Evolutionary conservation across 78 protist species (phyloP).

Genomic region (Dictyostelium intermedium): DNA sequence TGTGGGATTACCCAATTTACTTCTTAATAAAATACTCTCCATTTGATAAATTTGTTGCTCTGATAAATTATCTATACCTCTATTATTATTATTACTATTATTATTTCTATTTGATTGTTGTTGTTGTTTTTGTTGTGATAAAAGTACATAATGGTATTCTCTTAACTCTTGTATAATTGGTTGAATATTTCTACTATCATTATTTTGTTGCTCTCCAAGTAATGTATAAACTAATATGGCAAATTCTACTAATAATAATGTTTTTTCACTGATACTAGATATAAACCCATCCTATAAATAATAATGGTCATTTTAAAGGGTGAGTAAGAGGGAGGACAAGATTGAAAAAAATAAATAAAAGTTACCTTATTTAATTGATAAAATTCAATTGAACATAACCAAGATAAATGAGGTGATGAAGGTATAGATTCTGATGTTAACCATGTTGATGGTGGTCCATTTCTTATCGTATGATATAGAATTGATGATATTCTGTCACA

Average conservation of each 20-base stretch:
- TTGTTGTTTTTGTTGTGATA: conserved; percentile 9
- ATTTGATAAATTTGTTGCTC: background rate
- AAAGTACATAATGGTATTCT: conserved; percentile 62
- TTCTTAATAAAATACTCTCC: background rate
- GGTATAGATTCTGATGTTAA: conserved; percentile 52
- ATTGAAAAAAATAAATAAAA: background rate
- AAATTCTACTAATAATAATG: conserved; percentile 49
- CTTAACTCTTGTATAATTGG: conserved; percentile 66
- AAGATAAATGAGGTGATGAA: conserved; percentile 61
- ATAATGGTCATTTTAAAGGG: no score
- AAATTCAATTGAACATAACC: conserved; percentile 76
- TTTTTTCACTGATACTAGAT: conserved; percentile 30
- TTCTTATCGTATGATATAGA: conserved; percentile 55
- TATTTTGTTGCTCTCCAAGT: conserved; percentile 13
- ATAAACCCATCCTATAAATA: conserved; percentile 69
- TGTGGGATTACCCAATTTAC: background rate
- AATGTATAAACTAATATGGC: conserved; percentile 22
- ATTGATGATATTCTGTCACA: conserved; percentile 42
- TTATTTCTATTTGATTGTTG: background rate
- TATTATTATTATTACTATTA: no score
- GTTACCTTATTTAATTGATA: conserved; percentile 57
- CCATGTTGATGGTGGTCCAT: conserved; percentile 76
- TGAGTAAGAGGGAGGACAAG: no score
- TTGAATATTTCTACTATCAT: conserved; percentile 35
- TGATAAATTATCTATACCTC: conserved; percentile 6